Conservation (phyloP, 2,329 filamentous ascomycete genomes). For the Penicillium sp. region DNA sequence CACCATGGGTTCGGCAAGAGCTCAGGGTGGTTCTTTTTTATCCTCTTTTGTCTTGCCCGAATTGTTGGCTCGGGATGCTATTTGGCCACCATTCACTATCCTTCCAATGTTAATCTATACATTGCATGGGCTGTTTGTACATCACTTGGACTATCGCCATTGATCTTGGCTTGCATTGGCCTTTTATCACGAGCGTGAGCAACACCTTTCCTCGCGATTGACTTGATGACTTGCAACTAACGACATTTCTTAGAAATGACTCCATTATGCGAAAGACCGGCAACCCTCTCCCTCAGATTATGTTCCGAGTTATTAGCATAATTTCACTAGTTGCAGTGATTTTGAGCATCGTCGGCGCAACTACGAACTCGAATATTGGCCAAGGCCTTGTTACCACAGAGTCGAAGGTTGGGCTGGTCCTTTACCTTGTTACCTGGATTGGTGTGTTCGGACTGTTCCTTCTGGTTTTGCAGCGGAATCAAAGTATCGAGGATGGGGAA, state of each 20-base stretch:
- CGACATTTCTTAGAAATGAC: not conserved
- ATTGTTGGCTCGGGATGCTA: constrained; percentile 32
- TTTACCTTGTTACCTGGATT: constrained; percentile 5
- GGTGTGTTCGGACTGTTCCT: not conserved
- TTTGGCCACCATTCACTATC: constrained; percentile 26
- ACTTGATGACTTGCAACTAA: not conserved
- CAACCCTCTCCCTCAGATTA: not conserved
- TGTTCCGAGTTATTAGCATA: not conserved
- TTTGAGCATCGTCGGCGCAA: not conserved
- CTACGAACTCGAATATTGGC: not conserved
- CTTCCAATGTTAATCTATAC: constrained; percentile 26
- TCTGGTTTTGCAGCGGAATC: constrained; percentile 20
- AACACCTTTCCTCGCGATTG: constrained; percentile 5
- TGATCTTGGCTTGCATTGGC: constrained; percentile 17
- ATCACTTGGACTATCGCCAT: constrained; percentile 21
- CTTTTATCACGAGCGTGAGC: constrained; percentile 21
- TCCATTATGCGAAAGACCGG: constrained; percentile 10
- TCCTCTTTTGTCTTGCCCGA: constrained; percentile 34
- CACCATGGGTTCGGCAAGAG: constrained; percentile 32
- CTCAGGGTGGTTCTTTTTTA: constrained; percentile 38
- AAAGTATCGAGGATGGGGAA: constrained; percentile 29
- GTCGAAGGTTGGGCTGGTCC: not conserved
- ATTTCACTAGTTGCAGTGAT: not conserved
- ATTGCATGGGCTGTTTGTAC: constrained; percentile 29
- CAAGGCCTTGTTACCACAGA: not conserved